Conservation (phyloP, 2,329 filamentous ascomycete genomes). For the Ascochyta viciae-villosae region DNA sequence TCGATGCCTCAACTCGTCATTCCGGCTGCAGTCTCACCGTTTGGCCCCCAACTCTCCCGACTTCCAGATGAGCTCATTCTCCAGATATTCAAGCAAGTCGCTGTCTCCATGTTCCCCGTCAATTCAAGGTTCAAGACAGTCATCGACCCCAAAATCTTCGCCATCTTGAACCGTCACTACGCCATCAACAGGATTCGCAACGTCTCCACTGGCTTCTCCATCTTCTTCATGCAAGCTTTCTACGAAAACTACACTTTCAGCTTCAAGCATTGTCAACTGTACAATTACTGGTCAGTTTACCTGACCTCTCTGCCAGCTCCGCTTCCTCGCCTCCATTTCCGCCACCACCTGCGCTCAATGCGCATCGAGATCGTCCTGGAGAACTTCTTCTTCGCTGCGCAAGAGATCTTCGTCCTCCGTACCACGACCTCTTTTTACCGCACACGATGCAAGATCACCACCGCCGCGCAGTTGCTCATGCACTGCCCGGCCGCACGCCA, state of each 20-base stretch:
- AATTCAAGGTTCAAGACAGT: slow-evolving; percentile 2
- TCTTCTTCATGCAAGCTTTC: slow-evolving; percentile 17
- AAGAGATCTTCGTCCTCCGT: too few species aligned
- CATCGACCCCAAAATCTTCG: slow-evolving; percentile 7
- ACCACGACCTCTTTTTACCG: too few species aligned
- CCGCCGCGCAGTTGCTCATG: slow-evolving; percentile 8
- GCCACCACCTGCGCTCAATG: slow-evolving; percentile 6
- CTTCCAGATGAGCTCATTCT: slow-evolving; percentile 25
- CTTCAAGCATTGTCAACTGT: not conserved
- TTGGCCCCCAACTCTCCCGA: slow-evolving; percentile 9
- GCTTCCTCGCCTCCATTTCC: not conserved
- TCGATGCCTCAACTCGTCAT: slow-evolving; percentile 11
- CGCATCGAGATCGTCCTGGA: slow-evolving; percentile 16
- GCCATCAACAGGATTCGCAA: slow-evolving; percentile 11
- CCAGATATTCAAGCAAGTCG: slow-evolving; percentile 21
- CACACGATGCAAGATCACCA: slow-evolving; percentile 4
- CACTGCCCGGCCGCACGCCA: slow-evolving; percentile 19
- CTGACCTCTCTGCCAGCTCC: slow-evolving; percentile 5
- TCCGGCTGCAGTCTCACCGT: slow-evolving; percentile 2
- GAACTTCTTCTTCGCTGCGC: slow-evolving; percentile 12
- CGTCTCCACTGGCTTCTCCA: slow-evolving; percentile 11
- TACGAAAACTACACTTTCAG: slow-evolving; percentile 16
- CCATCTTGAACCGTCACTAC: slow-evolving; percentile 11
- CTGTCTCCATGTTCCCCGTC: not conserved
- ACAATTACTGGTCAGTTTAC: not conserved